phyloP scores from a whole-genome alignment of 192 early-diverging fungal species.

The Coemansia sp. region DNA sequence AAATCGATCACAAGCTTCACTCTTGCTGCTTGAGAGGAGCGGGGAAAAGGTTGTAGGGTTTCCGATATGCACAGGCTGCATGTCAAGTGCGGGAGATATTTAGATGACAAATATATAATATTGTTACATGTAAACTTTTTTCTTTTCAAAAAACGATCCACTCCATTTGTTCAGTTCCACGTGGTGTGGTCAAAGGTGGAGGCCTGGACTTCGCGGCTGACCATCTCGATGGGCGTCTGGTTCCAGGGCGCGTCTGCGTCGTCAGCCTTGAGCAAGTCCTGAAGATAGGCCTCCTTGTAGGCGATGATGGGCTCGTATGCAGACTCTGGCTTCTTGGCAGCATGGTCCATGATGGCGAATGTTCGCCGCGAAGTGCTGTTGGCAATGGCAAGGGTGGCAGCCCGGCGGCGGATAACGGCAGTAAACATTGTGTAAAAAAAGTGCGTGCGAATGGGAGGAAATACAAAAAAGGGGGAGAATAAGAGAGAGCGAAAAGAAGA shows the following conservation, averaged over 20 bases:
- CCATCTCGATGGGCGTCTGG: constrained; percentile 37
- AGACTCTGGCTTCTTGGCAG: constrained; percentile 10
- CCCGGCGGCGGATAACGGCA: not conserved
- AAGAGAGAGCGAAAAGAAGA: not conserved
- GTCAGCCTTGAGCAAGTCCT: constrained; percentile 34
- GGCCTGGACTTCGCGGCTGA: constrained; percentile 45
- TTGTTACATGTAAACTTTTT: not conserved
- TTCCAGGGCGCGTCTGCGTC: constrained; percentile 50
- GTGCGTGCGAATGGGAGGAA: not conserved
- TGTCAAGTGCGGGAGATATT: not conserved
- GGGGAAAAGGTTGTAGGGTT: not conserved
- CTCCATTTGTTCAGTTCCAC: constrained; percentile 27
- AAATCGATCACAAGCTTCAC: too few species aligned
- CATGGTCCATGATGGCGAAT: not conserved
- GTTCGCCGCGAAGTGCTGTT: constrained; percentile 7
- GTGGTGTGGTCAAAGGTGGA: constrained; percentile 20
- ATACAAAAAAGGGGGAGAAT: not conserved
- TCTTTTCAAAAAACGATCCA: too few species aligned
- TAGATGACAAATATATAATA: not conserved
- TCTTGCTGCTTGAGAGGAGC: too few species aligned
- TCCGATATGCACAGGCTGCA: not conserved
- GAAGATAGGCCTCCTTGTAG: constrained; percentile 30
- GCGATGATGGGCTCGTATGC: constrained; percentile 9
- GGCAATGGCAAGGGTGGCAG: not conserved
- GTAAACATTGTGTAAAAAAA: constrained; percentile 8